These are phyloP conservation scores for Chionographis japonica DNA, from an alignment of 106 monocot species.

Conservation along the genomic window DNA sequence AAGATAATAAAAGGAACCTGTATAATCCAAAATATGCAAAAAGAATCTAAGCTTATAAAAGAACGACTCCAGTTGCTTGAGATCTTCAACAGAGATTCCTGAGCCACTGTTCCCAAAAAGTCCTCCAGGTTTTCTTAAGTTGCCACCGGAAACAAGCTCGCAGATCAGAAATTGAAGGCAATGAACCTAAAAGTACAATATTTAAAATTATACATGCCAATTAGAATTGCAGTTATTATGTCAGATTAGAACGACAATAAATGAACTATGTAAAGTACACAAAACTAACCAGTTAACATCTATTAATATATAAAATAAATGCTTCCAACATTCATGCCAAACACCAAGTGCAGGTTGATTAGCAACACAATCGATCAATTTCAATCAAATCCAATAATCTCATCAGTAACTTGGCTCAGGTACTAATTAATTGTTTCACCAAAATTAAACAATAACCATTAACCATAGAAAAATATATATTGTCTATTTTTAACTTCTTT, in stretches of 20 bases:
- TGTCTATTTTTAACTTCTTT: too few species aligned
- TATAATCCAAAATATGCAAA: conserved; percentile 90
- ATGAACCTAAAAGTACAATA: conserved; percentile 57
- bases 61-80: conserved; percentile 92
- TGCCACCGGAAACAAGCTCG: conserved; percentile 94
- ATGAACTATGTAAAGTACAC: neutral
- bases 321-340: too few species aligned
- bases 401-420: too few species aligned
- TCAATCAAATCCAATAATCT: too few species aligned
- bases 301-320: neutral
- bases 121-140: conserved; percentile 83
- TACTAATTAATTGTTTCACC: too few species aligned
- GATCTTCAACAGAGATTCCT: conserved; percentile 84
- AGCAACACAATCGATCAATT: too few species aligned
- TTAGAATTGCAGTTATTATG: neutral
- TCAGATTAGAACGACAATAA: neutral
- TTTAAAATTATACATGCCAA: neutral
- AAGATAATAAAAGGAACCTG: conserved; percentile 42
- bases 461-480: too few species aligned
- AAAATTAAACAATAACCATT: too few species aligned
- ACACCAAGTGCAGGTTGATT: too few species aligned
- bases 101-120: conserved; percentile 90
- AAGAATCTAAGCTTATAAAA: conserved; percentile 99
- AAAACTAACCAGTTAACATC: neutral
- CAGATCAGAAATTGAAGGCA: conserved; percentile 95